Evolutionary conservation across 2,329 filamentous ascomycete species (phyloP).

Genomic region (Aureobasidium melanogenum): DNA sequence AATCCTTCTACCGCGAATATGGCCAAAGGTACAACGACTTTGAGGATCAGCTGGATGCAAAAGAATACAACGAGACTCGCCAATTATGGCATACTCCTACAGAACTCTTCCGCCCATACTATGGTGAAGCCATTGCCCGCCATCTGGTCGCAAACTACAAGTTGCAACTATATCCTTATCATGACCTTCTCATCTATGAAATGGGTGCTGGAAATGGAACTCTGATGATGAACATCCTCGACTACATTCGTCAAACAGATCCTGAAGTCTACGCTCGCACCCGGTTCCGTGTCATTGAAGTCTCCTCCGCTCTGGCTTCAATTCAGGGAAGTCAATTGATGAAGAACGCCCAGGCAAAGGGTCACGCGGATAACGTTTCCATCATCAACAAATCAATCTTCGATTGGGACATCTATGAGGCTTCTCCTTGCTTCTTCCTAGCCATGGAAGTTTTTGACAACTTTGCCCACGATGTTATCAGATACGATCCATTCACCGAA

Average conservation of each 20-base stretch:
- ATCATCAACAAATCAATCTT: conserved; percentile 95
- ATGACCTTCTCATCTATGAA: conserved; percentile 96
- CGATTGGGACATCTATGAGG: conserved; percentile 82
- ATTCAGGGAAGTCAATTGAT: conserved; percentile 66
- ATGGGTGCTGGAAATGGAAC: conserved; percentile 97
- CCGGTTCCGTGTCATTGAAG: conserved; percentile 92
- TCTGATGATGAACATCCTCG: conserved; percentile 94
- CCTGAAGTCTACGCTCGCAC: conserved; percentile 91
- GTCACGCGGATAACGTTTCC: conserved; percentile 77
- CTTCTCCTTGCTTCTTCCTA: conserved; percentile 91
- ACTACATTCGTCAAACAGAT: conserved; percentile 85
- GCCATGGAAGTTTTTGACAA: conserved; percentile 98
- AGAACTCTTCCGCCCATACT: conserved; percentile 91
- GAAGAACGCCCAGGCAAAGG: conserved; percentile 56
- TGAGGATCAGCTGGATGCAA: conserved; percentile 74
- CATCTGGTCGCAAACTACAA: conserved; percentile 96
- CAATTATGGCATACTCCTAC: conserved; percentile 99
- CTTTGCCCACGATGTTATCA: conserved; percentile 88
- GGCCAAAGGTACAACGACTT: conserved; percentile 79
- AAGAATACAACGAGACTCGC: conserved; percentile 62
- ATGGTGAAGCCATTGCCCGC: conserved; percentile 93
- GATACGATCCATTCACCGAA: conserved; percentile 77
- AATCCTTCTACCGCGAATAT: conserved; percentile 70
- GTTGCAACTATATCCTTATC: conserved; percentile 84
- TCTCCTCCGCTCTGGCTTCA: conserved; percentile 69